These are phyloP conservation scores for Penicillium canariense DNA, from an alignment of 495 filamentous ascomycete species.

Conservation along the genomic window DNA sequence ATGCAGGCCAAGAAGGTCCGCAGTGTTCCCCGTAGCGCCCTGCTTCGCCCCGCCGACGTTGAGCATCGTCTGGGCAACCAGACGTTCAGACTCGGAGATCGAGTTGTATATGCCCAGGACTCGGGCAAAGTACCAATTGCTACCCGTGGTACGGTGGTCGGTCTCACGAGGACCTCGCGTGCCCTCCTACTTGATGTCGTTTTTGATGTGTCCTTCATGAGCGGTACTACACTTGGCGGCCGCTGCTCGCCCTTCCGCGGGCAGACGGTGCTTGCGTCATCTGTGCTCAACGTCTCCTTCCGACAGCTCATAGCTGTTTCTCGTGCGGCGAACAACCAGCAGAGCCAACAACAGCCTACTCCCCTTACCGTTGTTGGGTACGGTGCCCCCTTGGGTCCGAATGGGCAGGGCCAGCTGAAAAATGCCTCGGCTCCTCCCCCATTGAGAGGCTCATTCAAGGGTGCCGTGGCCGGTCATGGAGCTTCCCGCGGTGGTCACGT, in stretches of 20 bases:
- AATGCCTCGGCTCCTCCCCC: constrained; percentile 67
- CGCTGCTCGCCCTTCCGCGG: constrained; percentile 95
- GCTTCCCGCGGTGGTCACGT: constrained; percentile 41
- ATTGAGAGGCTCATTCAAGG: constrained; percentile 68
- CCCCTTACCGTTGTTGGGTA: constrained; percentile 62
- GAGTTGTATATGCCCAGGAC: constrained; percentile 88
- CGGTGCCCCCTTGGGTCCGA: constrained; percentile 51
- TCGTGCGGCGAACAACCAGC: constrained; percentile 63
- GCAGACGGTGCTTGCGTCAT: constrained; percentile 79
- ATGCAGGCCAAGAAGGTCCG: constrained; percentile 58
- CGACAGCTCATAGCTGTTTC: constrained; percentile 76
- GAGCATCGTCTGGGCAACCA: constrained; percentile 88
- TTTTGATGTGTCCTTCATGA: constrained; percentile 94
- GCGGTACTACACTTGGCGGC: constrained; percentile 81
- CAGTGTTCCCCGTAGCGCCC: constrained; percentile 76
- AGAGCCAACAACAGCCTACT: constrained; percentile 45
- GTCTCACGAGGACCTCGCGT: constrained; percentile 79
- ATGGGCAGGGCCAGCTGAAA: constrained; percentile 64
- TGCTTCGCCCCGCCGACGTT: constrained; percentile 88
- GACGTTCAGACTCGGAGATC: constrained; percentile 80
- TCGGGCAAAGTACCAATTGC: constrained; percentile 95
- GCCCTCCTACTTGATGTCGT: constrained; percentile 84
- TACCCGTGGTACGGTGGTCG: constrained; percentile 85
- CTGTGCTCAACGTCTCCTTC: constrained; percentile 83
- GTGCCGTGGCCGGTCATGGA: constrained; percentile 52